Conservation (phyloP, 1,284 basidiomycete species). For the Sporisorium exsertum region DNA sequence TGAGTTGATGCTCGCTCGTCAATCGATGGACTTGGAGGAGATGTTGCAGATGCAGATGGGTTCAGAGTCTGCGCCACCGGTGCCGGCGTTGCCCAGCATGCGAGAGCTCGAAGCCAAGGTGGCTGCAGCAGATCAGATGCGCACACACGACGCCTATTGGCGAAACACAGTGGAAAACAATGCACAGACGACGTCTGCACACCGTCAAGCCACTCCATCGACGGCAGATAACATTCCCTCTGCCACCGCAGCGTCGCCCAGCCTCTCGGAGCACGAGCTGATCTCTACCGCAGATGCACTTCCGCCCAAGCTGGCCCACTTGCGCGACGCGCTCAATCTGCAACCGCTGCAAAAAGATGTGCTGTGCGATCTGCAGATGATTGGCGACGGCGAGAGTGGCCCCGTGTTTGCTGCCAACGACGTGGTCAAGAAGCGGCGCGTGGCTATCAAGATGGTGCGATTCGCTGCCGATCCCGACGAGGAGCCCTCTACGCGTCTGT, state of each 20-base stretch:
- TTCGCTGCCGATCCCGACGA: constrained; percentile 25
- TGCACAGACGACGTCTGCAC: not conserved
- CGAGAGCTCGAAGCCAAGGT: constrained; percentile 37
- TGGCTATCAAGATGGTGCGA: constrained; percentile 56
- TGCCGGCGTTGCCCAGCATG: constrained; percentile 54
- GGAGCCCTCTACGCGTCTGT: constrained; percentile 42
- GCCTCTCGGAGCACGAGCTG: constrained; percentile 9
- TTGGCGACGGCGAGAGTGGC: constrained; percentile 60
- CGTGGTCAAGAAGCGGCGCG: constrained; percentile 29
- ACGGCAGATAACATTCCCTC: not conserved
- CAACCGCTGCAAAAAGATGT: constrained; percentile 22
- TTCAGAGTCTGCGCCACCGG: constrained; percentile 42
- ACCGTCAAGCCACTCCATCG: not conserved
- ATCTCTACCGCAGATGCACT: constrained; percentile 3
- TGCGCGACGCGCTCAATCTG: constrained; percentile 22
- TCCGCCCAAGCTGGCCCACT: constrained; percentile 28
- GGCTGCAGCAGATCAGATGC: constrained; percentile 29
- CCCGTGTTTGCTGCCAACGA: constrained; percentile 52
- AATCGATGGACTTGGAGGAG: constrained; percentile 60
- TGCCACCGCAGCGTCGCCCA: constrained; percentile 12
- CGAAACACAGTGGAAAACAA: not conserved
- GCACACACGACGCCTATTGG: constrained; percentile 4
- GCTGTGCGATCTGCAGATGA: constrained; percentile 46
- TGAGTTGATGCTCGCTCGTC: constrained; percentile 53
- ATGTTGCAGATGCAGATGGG: constrained; percentile 50